Conservation (phyloP, 352 stramenopile genomes). For the Thalassiosira hispida region DNA sequence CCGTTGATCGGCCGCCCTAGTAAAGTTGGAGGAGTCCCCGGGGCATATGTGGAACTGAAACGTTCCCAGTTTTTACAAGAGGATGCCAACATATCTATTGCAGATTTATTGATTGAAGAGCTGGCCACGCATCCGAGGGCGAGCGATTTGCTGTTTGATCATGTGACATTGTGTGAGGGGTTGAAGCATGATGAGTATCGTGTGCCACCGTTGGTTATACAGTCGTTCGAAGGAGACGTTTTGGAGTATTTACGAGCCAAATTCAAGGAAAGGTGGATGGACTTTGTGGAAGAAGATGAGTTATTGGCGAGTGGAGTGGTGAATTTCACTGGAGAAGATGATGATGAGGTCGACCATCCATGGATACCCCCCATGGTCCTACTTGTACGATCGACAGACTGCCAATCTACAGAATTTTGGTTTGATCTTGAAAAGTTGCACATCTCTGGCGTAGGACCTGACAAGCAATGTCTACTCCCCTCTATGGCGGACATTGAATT, state of each 20-base stretch:
- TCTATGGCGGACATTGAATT: slow-evolving; percentile 58
- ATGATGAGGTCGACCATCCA: slow-evolving; percentile 46
- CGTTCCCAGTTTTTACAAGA: slow-evolving; percentile 86
- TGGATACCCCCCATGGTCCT: slow-evolving; percentile 78
- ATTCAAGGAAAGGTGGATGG: slow-evolving; percentile 49
- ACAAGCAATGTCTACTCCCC: slow-evolving; percentile 86
- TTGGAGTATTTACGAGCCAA: slow-evolving; percentile 40
- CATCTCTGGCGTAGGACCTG: slow-evolving; percentile 86
- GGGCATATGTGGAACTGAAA: slow-evolving; percentile 90
- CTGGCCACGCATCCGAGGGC: slow-evolving; percentile 82
- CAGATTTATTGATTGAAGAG: slow-evolving; percentile 86
- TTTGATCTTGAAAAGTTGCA: slow-evolving; percentile 86
- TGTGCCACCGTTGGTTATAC: slow-evolving; percentile 74
- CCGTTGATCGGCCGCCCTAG: slow-evolving; percentile 62
- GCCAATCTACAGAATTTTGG: slow-evolving; percentile 64
- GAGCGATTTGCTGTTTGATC: slow-evolving; percentile 87
- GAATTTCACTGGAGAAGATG: slow-evolving; percentile 1
- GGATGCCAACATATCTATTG: slow-evolving; percentile 82
- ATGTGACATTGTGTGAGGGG: slow-evolving; percentile 82
- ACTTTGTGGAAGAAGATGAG: slow-evolving; percentile 79
- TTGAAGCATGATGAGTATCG: slow-evolving; percentile 81
- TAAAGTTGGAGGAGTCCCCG: slow-evolving; percentile 55
- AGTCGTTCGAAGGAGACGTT: slow-evolving; percentile 83
- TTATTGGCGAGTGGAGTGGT: slow-evolving; percentile 60
- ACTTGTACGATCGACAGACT: slow-evolving; percentile 85